Conservation (phyloP, 306 rosid genomes). For the Boehmeria nivea region DNA sequence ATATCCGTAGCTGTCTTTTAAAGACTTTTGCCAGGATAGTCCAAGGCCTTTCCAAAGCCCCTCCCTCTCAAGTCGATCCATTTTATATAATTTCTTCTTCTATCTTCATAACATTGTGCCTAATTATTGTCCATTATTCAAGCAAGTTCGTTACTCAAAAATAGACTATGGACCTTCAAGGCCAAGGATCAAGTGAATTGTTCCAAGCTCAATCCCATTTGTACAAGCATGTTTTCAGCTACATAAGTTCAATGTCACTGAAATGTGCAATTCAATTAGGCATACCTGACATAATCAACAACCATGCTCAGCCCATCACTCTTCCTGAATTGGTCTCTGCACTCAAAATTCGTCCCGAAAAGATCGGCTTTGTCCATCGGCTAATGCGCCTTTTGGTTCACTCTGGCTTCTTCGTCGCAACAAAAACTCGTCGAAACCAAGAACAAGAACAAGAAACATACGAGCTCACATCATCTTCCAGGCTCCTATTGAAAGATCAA, state of each 20-base stretch:
- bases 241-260: constrained; percentile 42
- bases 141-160: too few relatives aligned
- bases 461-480: constrained; percentile 40
- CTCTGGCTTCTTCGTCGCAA: constrained; percentile 27
- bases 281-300: constrained; percentile 38
- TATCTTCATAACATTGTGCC: too few relatives aligned
- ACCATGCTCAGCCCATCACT: constrained; percentile 42
- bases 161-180: too few relatives aligned
- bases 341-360: constrained; percentile 32
- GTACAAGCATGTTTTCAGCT: constrained; percentile 34
- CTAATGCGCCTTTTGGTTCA: constrained; percentile 41
- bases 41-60: too few relatives aligned
- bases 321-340: constrained; percentile 30
- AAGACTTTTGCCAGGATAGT: too few relatives aligned
- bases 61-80: too few relatives aligned
- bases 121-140: too few relatives aligned
- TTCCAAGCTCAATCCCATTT: constrained; percentile 46
- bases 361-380: constrained; percentile 9
- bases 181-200: too few relatives aligned
- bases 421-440: constrained; percentile 3
- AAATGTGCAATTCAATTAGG: constrained; percentile 39
- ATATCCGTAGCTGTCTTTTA: too few relatives aligned
- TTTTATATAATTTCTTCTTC: too few relatives aligned
- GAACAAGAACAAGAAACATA: constrained; percentile 25
- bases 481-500: constrained; percentile 30